phyloP scores from a whole-genome alignment of 345 rosid species.

The Sapria himalayana region DNA sequence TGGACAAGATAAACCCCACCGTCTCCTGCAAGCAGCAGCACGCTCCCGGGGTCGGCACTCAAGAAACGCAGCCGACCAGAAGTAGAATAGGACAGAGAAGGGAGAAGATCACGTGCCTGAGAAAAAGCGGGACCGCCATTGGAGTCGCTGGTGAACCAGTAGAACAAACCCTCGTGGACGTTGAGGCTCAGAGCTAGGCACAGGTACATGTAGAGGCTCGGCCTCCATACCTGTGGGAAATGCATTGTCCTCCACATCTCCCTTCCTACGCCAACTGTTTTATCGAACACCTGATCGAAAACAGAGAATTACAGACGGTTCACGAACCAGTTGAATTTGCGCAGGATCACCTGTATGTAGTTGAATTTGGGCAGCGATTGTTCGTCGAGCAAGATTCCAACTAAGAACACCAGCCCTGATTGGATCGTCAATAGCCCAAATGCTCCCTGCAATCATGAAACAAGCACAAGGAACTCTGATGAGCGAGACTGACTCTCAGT shows the following conservation, averaged over 20 bases:
- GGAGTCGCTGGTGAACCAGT: conserved; percentile 74
- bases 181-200: conserved; percentile 55
- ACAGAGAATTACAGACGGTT: neutral
- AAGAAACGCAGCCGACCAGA: neutral
- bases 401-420: conserved; percentile 30
- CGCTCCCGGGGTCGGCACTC: neutral
- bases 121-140: conserved; percentile 57
- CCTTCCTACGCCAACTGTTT: conserved; percentile 45
- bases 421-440: conserved; percentile 63
- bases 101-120: conserved; percentile 27
- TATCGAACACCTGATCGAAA: conserved; percentile 37
- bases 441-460: conserved; percentile 63
- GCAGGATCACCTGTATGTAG: conserved; percentile 69
- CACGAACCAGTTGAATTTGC: too few species aligned
- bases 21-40: conserved; percentile 36
- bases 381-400: conserved; percentile 45
- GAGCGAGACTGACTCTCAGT: too few species aligned
- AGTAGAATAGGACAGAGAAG: conserved; percentile 5
- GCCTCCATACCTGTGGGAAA: conserved; percentile 63
- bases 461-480: too few species aligned
- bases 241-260: conserved; percentile 76
- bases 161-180: conserved; percentile 79
- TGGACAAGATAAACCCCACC: conserved; percentile 58
- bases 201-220: conserved; percentile 68
- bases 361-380: conserved; percentile 26